A percentile compares a stretch with the other conserved stretches of the same genome.
Evolutionary conservation across 2,329 filamentous ascomycete species (phyloP).

Genomic region (Trichoderma brevicompactum): DNA sequence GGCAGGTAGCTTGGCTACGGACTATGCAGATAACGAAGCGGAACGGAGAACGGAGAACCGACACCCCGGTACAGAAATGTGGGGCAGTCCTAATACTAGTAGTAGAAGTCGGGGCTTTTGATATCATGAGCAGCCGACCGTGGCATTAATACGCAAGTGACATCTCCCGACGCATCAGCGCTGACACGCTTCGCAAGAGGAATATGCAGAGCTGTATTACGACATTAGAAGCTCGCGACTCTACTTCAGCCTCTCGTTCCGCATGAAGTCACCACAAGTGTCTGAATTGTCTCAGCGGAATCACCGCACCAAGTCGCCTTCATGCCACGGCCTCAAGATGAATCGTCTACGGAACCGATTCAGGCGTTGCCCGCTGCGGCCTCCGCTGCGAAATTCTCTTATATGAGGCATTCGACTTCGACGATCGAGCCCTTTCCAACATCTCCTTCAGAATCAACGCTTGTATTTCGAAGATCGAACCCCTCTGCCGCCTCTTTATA

Average conservation of each 20-base stretch:
- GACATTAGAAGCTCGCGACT: conserved; percentile 33
- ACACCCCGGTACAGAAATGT: conserved; percentile 31
- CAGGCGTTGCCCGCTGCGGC: conserved; percentile 71
- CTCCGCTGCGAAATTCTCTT: conserved; percentile 62
- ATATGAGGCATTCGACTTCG: conserved; percentile 63
- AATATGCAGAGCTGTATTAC: conserved; percentile 40
- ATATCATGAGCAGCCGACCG: conserved; percentile 23
- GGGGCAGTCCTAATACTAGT: conserved; percentile 22
- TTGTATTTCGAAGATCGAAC: conserved; percentile 59
- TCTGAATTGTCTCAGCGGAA: conserved; percentile 29
- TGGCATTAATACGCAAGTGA: conserved; percentile 20
- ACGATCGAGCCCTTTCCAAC: conserved; percentile 52
- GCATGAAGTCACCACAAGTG: conserved; percentile 30
- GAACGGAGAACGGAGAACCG: conserved; percentile 14
- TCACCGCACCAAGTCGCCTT: conserved; percentile 45
- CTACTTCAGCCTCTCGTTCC: conserved; percentile 28
- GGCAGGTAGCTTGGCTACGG: not conserved
- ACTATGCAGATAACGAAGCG: conserved; percentile 36
- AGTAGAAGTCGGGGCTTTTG: conserved; percentile 18
- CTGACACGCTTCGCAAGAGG: conserved; percentile 25
- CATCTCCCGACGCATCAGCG: conserved; percentile 5
- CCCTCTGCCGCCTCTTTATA: conserved; percentile 65
- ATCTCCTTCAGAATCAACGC: conserved; percentile 57
- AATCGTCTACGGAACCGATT: conserved; percentile 67
- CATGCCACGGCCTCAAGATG: conserved; percentile 72